Evolutionary conservation across 148 eudicot genomes (phyloP), one percentile per base, ranked within the genome.

Genomic region (Fagopyrum homotropicum): DNA sequence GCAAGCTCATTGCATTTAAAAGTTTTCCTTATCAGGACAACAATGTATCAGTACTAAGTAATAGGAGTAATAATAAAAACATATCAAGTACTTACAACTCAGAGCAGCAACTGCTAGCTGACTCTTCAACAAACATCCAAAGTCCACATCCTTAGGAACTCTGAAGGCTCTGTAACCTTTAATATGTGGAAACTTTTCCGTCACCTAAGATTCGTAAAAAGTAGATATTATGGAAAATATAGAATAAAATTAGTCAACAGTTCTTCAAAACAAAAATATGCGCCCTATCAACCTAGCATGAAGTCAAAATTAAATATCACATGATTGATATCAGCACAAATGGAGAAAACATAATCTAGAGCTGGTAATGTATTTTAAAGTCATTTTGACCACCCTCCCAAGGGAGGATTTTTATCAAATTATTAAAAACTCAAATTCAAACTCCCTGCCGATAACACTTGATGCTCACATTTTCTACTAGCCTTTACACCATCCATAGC

Each of bases 151-250:
- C 19, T 86, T 75, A 72, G 99, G 96, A 61, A 85, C 81, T 78
- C 73, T 88, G 57, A 85, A 86, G 30, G 90, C 84, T 75, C 64
- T 83, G 78, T 87, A 90, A 74, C 84, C 93, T 83, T 72, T 80
- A 64, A 95, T 88, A 76, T 95, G 99, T 69, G 99, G 99, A 84
- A 92, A 95, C 57, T 92, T 95, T 75, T 90, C 88, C 60, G 74
- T 78, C n/a, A 92, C 99, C 99, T 95, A 82, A 63, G 46, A 73
- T 29, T 75, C 10, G 15, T 49, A 49, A 74, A 35, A n/a, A 72
- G 35, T 17, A 55, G 29, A 40, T 60, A 74, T 50, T 35, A 7
- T 69, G 70, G n/a, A 69, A 9, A 6, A 11, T n/a, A 35, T 35
- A 35, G 40, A 35, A 35, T 35, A 19, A 48, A 51, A 7, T 4